Evolutionary conservation across 306 rosid genomes (phyloP), one percentile per base, ranked within the genome.

Genomic region (Vigna unguiculata): DNA sequence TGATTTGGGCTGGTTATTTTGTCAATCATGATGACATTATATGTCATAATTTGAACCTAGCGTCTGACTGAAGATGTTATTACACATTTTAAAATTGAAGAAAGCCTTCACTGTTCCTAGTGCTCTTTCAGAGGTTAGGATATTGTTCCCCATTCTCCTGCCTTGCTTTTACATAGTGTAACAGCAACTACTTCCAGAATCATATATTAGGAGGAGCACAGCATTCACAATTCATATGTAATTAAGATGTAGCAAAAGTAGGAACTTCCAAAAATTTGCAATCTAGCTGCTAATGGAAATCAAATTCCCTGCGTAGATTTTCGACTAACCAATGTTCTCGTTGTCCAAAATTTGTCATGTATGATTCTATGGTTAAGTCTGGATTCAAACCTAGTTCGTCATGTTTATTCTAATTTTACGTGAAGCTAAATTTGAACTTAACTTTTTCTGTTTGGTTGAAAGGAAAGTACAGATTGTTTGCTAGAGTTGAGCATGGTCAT

Each of bases 271-370:
- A 8, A 51, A 52, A 19, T 21, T 19, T 52, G 24, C 30, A 9
- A 58, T 14, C 76, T 45, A 47, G 64, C 65, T 22, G 55, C 57
- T 59, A 69, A 71, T 22, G 72, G 57, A 78, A 60, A 19, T 71
- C 58, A 45, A 45, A 36, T 77, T 55, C 36, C 20, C 8, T 36
- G 11, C 32, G 28, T 12, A 24, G 38, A 36, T 64, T 65, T 63
- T 15, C 74, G 43, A 48, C 28, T n/a, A 61, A 51, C 49, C 28
- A 12, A 40, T 25, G 36, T 48, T 60, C 7, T 60, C 64, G 7
- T 53, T 6, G 21, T 19, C 54, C 54, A 1, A 20, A 40, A 46
- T 40, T 60, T 41, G 47, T 40, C 16, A 32, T 34, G 41, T 15
- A 30, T 62, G 48, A 36, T 63, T 62, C 25, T 36, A 17, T 36